These are phyloP conservation scores for Geotrichum europaeum DNA, from an alignment of 1,139 yeast species.

Conservation along the genomic window DNA sequence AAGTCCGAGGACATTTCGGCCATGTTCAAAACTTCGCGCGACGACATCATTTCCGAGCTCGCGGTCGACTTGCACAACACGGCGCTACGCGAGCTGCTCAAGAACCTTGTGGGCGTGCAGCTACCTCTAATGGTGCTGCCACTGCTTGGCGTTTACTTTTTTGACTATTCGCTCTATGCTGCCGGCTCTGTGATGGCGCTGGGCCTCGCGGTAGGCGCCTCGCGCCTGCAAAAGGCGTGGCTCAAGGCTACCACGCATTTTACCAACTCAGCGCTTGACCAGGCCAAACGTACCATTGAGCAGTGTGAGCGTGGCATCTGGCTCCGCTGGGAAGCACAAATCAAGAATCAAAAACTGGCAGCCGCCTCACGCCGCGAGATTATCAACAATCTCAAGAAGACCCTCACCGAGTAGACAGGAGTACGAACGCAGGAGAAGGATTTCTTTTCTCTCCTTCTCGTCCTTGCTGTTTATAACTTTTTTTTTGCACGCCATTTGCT, in stretches of 20 bases:
- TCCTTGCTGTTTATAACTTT: not conserved
- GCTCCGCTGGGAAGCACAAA: conserved; percentile 33
- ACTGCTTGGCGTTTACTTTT: conserved; percentile 31
- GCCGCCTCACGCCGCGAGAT: conserved; percentile 23
- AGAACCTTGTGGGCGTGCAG: conserved; percentile 27
- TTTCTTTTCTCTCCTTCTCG: no score
- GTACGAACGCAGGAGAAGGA: not conserved
- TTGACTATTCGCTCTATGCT: conserved; percentile 32
- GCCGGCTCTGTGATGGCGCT: conserved; percentile 37
- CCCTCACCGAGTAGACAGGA: not conserved
- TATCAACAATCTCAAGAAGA: conserved; percentile 19
- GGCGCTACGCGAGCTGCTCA: conserved; percentile 15
- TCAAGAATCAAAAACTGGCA: conserved; percentile 25
- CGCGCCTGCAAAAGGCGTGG: conserved; percentile 36
- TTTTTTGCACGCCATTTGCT: not conserved
- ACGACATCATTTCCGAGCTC: conserved; percentile 12
- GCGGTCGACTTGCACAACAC: conserved; percentile 18
- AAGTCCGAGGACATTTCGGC: conserved; percentile 3
- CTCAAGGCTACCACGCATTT: conserved; percentile 27
- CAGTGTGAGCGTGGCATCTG: conserved; percentile 28
- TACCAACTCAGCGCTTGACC: conserved; percentile 24
- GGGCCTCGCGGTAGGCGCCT: conserved; percentile 36
- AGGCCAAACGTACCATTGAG: conserved; percentile 26
- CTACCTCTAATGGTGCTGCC: conserved; percentile 34
- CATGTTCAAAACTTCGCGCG: conserved; percentile 13